phyloP scores from a whole-genome alignment of 306 rosid species.

The Spatholobus suberectus region DNA sequence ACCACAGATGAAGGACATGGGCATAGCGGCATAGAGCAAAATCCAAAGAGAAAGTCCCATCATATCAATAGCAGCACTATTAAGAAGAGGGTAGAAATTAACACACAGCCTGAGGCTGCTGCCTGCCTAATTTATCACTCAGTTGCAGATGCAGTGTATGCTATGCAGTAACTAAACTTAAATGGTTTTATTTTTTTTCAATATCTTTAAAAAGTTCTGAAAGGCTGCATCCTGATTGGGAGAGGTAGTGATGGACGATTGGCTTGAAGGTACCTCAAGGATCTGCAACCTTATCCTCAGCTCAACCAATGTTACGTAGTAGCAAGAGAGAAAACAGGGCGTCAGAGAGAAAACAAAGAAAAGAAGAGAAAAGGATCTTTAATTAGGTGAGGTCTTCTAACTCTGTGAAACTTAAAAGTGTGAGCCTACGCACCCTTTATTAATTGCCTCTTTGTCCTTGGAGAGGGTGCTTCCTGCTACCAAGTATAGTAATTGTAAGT shows the following conservation, averaged over 20 bases:
- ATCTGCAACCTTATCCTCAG: slow-evolving; percentile 52
- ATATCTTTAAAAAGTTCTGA: slow-evolving; percentile 12
- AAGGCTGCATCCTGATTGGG: slow-evolving; percentile 56
- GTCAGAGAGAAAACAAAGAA: no score
- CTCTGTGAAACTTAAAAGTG: slow-evolving; percentile 39
- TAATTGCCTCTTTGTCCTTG: slow-evolving; percentile 26
- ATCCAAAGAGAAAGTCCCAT: slow-evolving; percentile 49
- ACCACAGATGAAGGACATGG: slow-evolving; percentile 27
- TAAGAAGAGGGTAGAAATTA: slow-evolving; percentile 26
- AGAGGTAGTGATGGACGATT: slow-evolving; percentile 59
- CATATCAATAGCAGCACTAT: slow-evolving; percentile 39
- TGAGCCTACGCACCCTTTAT: slow-evolving; percentile 44
- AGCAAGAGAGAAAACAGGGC: no score
- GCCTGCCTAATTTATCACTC: slow-evolving; percentile 38
- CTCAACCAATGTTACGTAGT: slow-evolving; percentile 28
- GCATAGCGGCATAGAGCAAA: slow-evolving; percentile 41
- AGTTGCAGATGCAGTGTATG: slow-evolving; percentile 14
- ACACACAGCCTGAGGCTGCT: slow-evolving; percentile 10
- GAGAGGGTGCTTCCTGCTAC: slow-evolving; percentile 44
- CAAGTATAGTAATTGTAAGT: not conserved
- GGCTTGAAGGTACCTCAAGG: slow-evolving; percentile 52
- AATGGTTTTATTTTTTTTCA: not conserved
- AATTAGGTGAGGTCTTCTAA: not conserved
- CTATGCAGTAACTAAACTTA: not conserved
- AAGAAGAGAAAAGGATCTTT: not conserved